Conservation (phyloP, 208 protist genomes). For the Leishmania amazonensis region DNA sequence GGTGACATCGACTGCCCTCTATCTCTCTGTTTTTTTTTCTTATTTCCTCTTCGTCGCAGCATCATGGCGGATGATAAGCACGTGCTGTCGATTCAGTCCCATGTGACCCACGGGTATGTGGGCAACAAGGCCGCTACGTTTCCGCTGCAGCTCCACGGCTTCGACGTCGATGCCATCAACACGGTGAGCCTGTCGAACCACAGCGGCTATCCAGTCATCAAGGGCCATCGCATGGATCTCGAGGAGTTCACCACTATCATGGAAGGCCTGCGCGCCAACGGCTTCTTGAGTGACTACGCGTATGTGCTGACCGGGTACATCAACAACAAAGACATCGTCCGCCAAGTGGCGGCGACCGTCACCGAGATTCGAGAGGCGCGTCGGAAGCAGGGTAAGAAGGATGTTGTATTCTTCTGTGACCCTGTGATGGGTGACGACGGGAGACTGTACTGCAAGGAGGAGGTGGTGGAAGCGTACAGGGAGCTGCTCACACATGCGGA, state of each 20-base stretch:
- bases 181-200: conserved; percentile 96
- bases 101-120: conserved; percentile 96
- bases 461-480: conserved; percentile 90
- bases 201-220: conserved; percentile 92
- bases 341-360: conserved; percentile 59
- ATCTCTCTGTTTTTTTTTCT: neutral
- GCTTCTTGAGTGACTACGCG: conserved; percentile 78
- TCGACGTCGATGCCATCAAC: conserved; percentile 96
- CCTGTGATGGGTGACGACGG: conserved; percentile 96
- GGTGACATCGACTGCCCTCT: too few relatives aligned
- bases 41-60: neutral
- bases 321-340: conserved; percentile 87
- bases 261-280: conserved; percentile 87
- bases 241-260: conserved; percentile 80
- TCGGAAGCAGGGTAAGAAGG: conserved; percentile 33
- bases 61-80: conserved; percentile 43
- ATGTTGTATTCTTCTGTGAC: conserved; percentile 90
- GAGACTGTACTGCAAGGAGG: conserved; percentile 93
- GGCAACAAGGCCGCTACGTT: conserved; percentile 96
- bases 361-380: conserved; percentile 62
- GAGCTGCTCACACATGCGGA: conserved; percentile 78
- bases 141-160: conserved; percentile 94
- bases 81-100: conserved; percentile 95
- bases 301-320: conserved; percentile 96
- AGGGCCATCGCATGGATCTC: conserved; percentile 85